Evolutionary conservation across 2,329 filamentous ascomycete species (phyloP).

Genomic region (Clonostachys rhizophaga): DNA sequence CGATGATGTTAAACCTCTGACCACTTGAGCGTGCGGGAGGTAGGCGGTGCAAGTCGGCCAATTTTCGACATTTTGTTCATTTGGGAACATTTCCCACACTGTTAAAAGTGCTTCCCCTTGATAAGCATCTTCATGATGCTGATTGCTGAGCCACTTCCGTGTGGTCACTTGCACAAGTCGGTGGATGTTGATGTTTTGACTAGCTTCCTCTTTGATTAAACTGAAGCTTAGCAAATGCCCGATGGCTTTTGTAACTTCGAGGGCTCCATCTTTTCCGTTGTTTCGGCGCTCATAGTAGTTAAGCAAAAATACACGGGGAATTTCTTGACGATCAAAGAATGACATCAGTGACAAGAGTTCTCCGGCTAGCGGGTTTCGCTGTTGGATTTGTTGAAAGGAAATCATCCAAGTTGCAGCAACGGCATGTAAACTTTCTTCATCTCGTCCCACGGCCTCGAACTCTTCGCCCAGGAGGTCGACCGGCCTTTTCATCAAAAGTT

Average conservation of each 20-base stretch:
- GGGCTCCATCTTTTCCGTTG: neutral
- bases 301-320: constrained; percentile 14
- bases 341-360: constrained; percentile 21
- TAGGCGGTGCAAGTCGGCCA: no score
- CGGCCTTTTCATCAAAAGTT: constrained; percentile 12
- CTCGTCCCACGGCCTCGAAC: constrained; percentile 20
- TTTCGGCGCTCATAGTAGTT: neutral
- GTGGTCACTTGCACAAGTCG: constrained; percentile 23
- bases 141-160: constrained; percentile 16
- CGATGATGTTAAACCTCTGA: no score
- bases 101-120: no score
- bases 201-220: constrained; percentile 10
- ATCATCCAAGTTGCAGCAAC: constrained; percentile 24
- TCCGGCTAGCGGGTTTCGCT: constrained; percentile 12
- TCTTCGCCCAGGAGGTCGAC: constrained; percentile 17
- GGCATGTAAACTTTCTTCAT: constrained; percentile 13
- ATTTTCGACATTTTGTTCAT: no score
- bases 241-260: constrained; percentile 8
- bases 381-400: constrained; percentile 23
- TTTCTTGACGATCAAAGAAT: constrained; percentile 18
- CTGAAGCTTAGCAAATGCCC: constrained; percentile 17
- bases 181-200: constrained; percentile 16
- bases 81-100: no score
- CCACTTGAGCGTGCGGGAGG: no score
- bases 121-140: no score